Evolutionary conservation across 495 filamentous ascomycete genomes (phyloP).

Genomic region (Penicillium canariense): DNA sequence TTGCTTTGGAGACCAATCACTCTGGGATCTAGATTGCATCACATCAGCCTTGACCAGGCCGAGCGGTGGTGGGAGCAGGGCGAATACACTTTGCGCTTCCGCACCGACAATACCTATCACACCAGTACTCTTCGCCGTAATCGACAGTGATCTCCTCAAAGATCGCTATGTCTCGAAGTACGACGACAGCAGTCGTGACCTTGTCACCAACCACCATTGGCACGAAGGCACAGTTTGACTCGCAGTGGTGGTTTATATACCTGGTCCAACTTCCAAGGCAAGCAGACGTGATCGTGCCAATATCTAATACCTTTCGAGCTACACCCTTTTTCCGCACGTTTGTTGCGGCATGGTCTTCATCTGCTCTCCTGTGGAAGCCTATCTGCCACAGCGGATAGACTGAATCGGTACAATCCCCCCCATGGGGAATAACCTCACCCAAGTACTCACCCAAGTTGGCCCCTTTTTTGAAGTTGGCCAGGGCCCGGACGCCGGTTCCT

Average conservation of each 20-base stretch:
- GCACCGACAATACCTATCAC: conserved; percentile 12
- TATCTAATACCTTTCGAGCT: neutral
- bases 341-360: too few relatives aligned
- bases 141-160: conserved; percentile 36
- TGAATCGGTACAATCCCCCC: neutral
- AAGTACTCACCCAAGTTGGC: conserved; percentile 33
- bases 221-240: conserved; percentile 41
- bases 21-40: too few relatives aligned
- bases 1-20: too few relatives aligned
- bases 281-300: neutral
- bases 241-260: conserved; percentile 74
- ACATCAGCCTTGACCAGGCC: too few relatives aligned
- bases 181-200: conserved; percentile 20
- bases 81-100: conserved; percentile 10
- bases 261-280: conserved; percentile 53
- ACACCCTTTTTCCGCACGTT: neutral
- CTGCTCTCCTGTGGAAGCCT: neutral
- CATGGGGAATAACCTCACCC: conserved; percentile 26
- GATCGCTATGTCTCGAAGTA: conserved; percentile 23
- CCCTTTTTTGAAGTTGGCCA: conserved; percentile 23
- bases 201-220: conserved; percentile 22
- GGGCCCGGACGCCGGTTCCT: conserved; percentile 35
- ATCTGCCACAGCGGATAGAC: neutral
- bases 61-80: too few relatives aligned
- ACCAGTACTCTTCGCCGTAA: conserved; percentile 35